Conservation (phyloP, 441 rosid species). For the Flueggea neowawraea region DNA sequence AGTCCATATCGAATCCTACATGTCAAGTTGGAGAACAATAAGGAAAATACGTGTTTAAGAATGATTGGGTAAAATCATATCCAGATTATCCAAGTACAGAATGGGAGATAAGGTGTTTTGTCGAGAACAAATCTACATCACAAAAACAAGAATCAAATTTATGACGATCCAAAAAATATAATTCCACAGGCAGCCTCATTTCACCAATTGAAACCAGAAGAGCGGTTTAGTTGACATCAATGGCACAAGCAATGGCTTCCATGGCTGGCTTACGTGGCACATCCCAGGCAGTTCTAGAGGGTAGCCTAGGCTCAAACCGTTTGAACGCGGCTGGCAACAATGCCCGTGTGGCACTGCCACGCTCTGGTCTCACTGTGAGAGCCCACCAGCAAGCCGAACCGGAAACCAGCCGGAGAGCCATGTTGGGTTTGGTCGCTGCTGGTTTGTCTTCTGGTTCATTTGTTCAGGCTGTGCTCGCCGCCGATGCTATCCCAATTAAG, state of each 20-base stretch:
- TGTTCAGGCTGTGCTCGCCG: slow-evolving; percentile 72
- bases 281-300: slow-evolving; percentile 63
- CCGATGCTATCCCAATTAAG: slow-evolving; percentile 54
- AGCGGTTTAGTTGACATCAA: slow-evolving; percentile 5
- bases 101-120: slow-evolving; percentile 54
- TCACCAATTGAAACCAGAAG: no score
- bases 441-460: slow-evolving; percentile 75
- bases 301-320: slow-evolving; percentile 62
- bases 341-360: slow-evolving; percentile 19
- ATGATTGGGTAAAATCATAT: slow-evolving; percentile 33
- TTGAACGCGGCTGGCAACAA: slow-evolving; percentile 30
- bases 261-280: slow-evolving; percentile 70
- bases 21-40: slow-evolving; percentile 25
- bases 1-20: slow-evolving; percentile 27
- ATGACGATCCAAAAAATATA: slow-evolving; percentile 14
- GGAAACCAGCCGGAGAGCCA: slow-evolving; percentile 68
- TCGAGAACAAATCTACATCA: slow-evolving; percentile 37
- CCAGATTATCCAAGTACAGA: slow-evolving; percentile 46
- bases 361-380: slow-evolving; percentile 38
- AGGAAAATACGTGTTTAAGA: slow-evolving; percentile 11
- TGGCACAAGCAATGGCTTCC: slow-evolving; percentile 87
- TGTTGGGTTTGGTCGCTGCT: slow-evolving; percentile 69
- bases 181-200: slow-evolving; percentile 10
- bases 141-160: slow-evolving; percentile 15
- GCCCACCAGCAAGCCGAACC: slow-evolving; percentile 56